Conservation (phyloP, 2,329 filamentous ascomycete species). For the Hansfordia pulvinata region DNA sequence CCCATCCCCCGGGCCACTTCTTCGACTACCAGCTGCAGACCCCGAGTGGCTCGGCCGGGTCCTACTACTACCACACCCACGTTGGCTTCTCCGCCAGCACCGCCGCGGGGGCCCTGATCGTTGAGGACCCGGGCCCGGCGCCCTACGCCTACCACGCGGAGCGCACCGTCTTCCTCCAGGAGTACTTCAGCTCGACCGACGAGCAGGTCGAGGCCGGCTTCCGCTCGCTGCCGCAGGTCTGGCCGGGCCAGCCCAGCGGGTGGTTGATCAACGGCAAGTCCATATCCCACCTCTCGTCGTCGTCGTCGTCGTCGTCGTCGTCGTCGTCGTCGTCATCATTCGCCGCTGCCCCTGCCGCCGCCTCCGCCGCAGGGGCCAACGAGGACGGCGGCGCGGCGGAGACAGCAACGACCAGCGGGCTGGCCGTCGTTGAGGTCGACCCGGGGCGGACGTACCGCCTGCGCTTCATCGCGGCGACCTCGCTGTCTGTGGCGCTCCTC, state of each 20-base stretch:
- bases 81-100: constrained; percentile 36
- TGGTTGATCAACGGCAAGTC: constrained; percentile 29
- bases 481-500: constrained; percentile 24
- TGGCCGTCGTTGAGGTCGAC: constrained; percentile 27
- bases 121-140: constrained; percentile 21
- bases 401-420: constrained; percentile 8
- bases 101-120: constrained; percentile 31
- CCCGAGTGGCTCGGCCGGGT: constrained; percentile 28
- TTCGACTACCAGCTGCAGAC: constrained; percentile 41
- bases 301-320: too few species aligned
- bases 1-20: constrained; percentile 36
- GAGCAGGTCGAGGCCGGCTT: background rate
- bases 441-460: constrained; percentile 30
- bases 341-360: too few species aligned
- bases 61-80: constrained; percentile 44
- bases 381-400: too few species aligned
- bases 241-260: constrained; percentile 25
- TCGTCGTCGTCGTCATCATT: too few species aligned
- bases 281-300: constrained; percentile 9
- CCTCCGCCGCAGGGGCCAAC: too few species aligned
- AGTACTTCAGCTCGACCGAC: constrained; percentile 6
- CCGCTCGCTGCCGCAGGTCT: background rate
- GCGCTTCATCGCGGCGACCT: constrained; percentile 27
- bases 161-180: constrained; percentile 6
- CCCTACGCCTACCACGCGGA: constrained; percentile 6